Evolutionary conservation across 2,329 filamentous ascomycete species (phyloP), one percentile per base, ranked within the genome.

Genomic region (Pezizomycotina sp.): DNA sequence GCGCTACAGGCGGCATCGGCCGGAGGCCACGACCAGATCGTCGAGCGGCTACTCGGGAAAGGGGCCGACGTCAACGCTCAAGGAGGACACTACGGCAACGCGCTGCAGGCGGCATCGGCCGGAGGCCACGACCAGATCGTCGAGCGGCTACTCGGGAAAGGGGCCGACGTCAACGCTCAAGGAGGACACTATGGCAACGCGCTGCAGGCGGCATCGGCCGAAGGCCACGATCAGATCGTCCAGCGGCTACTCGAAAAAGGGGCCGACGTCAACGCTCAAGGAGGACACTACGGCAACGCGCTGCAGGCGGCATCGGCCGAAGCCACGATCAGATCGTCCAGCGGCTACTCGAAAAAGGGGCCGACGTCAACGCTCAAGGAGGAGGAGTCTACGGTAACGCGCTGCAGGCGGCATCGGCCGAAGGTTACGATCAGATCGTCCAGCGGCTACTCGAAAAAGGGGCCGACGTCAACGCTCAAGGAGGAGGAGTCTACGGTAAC

Each of bases 381-480:
- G 35, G 45, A 23, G 39, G 38, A 7, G 1, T 8, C 4, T 34
- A 42, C 38, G 42, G 30, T 7, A 50, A 22, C 28, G 31, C 39
- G 8, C 33, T 48, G 3, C 33, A 45, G 20, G 36, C 36, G 24
- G 50, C 50, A 27, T 46, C 45, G 19, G 16, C 4, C 5, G 22
- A 18, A 22, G 50, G 43, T 4, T 24, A 44, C 27, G 38, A 43
- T 21, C 43, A 47, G 16, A 15, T 49, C 8, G 46, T 53, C 9
- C 27, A 48, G 40, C 25, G 31, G 5, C 34, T 54, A 2, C 23
- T 54, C 3, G 47, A 52, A 12, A 31, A 44, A 8, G 50, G 49
- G 13, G 51, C 47, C 12, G 39, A 49, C 24, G 34, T 49, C 19
- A 47, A 46, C 38, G 2, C 28, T 26, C 36, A 35, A 26, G 36